Evolutionary conservation across 1,284 basidiomycete genomes (phyloP), one percentile per base, ranked within the genome.

Genomic region (Chalciporus sp.): DNA sequence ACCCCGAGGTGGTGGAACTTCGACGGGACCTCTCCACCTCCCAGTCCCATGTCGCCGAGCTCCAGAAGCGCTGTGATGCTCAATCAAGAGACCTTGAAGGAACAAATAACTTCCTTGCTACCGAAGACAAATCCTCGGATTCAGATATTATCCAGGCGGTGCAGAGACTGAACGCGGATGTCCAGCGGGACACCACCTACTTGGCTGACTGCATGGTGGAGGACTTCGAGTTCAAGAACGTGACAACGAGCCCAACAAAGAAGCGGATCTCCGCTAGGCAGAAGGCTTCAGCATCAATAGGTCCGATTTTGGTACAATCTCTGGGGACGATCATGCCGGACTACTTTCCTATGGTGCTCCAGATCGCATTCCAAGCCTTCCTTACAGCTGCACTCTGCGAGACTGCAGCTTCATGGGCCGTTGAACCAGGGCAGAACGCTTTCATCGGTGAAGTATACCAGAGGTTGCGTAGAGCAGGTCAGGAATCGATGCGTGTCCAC

Each of bases 41-140:
- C 4, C 45, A 28, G 2, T 29, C 16, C 31, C 41, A 43, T 28
- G 19, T 59, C 5, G 42, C 48, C 1, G 58, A 60, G 17, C 45
- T 58, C 12, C 37, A 40, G 27, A 50, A 28, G 7, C 57, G 48
- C 17, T 57, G 37, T 29, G 58, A 56, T 8, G 47, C 42, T 3
- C 53, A 56, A 16, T 47, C 53, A 8, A 60, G 33, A 26, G 58
- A 57, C 10, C 8, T 57, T 9, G 45, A 60, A 39, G 17, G n/a
- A 8, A 44, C 56, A 16, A 58, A 49, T 20, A 19, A 4, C 23
- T 56, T 59, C 17, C 33, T 59, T 26, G 42, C 11, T 14, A 44
- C 50, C 3, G 57, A 47, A 10, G 57, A 58, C n/a, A 59, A 49
- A 27, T 59, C 57, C n/a, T 58, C 57, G n/a, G 57, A 58, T 19